phyloP scores from a whole-genome alignment of 495 filamentous ascomycete genomes.

The Xylaria bambusicola region DNA sequence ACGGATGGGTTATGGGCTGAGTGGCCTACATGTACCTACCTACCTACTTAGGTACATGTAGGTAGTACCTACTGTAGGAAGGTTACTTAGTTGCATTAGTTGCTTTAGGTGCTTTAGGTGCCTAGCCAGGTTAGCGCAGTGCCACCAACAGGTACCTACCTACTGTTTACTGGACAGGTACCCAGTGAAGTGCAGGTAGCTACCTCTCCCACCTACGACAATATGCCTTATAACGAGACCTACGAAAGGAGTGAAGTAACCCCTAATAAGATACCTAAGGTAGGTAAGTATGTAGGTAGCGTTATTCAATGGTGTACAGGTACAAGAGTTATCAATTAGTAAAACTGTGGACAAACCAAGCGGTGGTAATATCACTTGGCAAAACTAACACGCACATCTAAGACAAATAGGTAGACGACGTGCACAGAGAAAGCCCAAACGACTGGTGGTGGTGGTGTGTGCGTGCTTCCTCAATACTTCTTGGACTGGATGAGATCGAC shows the following conservation, averaged over 20 bases:
- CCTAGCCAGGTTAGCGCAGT: too few relatives aligned
- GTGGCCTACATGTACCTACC: too few relatives aligned
- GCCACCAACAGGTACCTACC: too few relatives aligned
- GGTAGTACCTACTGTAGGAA: too few relatives aligned
- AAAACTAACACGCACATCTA: too few relatives aligned
- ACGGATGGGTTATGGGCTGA: background rate
- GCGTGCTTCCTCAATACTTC: conserved; percentile 29
- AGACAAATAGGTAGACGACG: conserved; percentile 6
- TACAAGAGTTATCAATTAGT: background rate
- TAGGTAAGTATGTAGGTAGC: too few relatives aligned
- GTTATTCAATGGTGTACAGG: background rate
- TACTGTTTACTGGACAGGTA: background rate
- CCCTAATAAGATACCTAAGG: too few relatives aligned
- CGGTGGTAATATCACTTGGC: too few relatives aligned
- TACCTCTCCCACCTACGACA: background rate
- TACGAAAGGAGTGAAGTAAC: background rate
- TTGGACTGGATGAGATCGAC: conserved; percentile 32
- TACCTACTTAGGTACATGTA: too few relatives aligned
- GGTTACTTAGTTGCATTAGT: too few relatives aligned
- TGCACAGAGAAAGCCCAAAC: conserved; percentile 14
- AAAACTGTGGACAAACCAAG: background rate
- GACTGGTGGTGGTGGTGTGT: conserved; percentile 15
- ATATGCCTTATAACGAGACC: too few relatives aligned
- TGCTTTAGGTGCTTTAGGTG: too few relatives aligned
- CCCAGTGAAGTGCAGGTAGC: background rate